These are phyloP conservation scores for Urostyla sp. DNA, from an alignment of 73 alveolate species.

Conservation along the genomic window DNA sequence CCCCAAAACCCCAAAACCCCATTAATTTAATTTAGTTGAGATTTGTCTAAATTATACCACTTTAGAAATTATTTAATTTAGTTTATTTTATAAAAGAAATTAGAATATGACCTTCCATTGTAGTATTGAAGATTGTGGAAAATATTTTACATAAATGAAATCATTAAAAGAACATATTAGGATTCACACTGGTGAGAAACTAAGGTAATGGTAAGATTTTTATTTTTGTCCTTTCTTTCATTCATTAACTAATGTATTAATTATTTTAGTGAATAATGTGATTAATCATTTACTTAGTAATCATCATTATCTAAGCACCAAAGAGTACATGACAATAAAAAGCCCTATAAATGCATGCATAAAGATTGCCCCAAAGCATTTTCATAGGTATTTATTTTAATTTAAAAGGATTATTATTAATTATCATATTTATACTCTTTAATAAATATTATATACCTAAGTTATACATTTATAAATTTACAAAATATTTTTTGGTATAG, in stretches of 20 bases:
- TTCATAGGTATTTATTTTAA: neutral
- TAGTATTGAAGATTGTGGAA: constrained; percentile 44
- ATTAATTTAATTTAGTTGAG: too few species aligned
- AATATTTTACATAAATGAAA: constrained; percentile 37
- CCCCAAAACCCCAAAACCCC: too few species aligned
- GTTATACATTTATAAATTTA: neutral
- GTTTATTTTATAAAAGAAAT: too few species aligned
- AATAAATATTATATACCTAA: neutral
- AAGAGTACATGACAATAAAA: constrained; percentile 61
- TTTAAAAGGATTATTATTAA: neutral
- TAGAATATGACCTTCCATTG: constrained; percentile 35
- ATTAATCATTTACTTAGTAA: constrained; percentile 54
- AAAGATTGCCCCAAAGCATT: constrained; percentile 57
- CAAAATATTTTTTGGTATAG: neutral
- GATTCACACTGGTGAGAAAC: constrained; percentile 45
- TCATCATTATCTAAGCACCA: constrained; percentile 50
- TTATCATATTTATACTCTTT: too few species aligned
- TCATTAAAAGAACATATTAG: constrained; percentile 58
- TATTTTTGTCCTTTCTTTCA: neutral
- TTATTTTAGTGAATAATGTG: neutral
- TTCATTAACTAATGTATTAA: too few species aligned
- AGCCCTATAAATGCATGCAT: constrained; percentile 43
- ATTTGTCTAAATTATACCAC: too few species aligned
- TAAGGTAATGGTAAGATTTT: constrained; percentile 45
- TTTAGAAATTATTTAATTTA: too few species aligned